Percentiles rank a stretch among this genome's conserved stretches.
phyloP scores from a whole-genome alignment of 2,329 filamentous ascomycete species.

The Alternaria sp. region DNA sequence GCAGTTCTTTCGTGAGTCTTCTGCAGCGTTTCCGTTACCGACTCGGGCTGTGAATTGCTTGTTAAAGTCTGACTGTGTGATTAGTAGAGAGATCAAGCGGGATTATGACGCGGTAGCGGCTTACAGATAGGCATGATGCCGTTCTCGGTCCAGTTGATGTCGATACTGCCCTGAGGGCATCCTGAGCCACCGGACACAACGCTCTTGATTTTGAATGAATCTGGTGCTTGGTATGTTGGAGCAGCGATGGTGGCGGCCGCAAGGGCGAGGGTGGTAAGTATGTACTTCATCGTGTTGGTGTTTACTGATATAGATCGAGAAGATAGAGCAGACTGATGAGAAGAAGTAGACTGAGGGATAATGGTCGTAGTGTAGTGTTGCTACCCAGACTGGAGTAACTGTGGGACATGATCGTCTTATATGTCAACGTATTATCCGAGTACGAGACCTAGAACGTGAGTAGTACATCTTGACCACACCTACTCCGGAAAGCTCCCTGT shows the following conservation, averaged over 20 bases:
- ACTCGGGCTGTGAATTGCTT: conserved; percentile 42
- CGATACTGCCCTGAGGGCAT: conserved; percentile 45
- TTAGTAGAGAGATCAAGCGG: not conserved
- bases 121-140: conserved; percentile 41
- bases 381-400: conserved; percentile 10
- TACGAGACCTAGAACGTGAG: conserved; percentile 28
- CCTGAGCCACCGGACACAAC: conserved; percentile 43
- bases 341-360: not conserved
- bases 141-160: conserved; percentile 41
- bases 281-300: conserved; percentile 32
- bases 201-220: conserved; percentile 40
- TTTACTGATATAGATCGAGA: not conserved
- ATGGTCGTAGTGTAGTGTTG: conserved; percentile 1
- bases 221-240: conserved; percentile 25
- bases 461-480: conserved; percentile 17
- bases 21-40: conserved; percentile 26
- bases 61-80: conserved; percentile 31
- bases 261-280: conserved; percentile 30
- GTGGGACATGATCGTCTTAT: conserved; percentile 32
- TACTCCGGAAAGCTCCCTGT: conserved; percentile 6
- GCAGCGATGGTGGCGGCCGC: conserved; percentile 30
- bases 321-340: not conserved
- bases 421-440: conserved; percentile 30
- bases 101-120: not conserved
- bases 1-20: conserved; percentile 47